Percentiles rank a stretch among this genome's conserved stretches.
phyloP scores from a whole-genome alignment of 2,329 filamentous ascomycete species.

The Cordyceps cateniannulata region DNA sequence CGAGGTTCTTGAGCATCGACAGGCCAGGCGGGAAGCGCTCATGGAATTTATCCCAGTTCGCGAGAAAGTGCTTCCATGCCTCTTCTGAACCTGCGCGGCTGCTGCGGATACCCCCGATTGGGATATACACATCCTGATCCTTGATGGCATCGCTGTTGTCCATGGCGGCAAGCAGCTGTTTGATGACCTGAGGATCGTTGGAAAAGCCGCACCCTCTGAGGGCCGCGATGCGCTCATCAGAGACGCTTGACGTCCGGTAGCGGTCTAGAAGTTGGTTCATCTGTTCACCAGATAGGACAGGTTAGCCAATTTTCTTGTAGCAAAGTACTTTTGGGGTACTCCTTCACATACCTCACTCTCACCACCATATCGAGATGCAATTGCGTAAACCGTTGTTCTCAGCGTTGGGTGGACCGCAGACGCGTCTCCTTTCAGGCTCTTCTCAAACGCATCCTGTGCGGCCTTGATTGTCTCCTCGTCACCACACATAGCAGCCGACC shows the following conservation, averaged over 20 bases:
- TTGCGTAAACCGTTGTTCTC: conserved; percentile 76
- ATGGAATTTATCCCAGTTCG: conserved; percentile 68
- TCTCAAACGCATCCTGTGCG: conserved; percentile 82
- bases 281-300: conserved; percentile 37
- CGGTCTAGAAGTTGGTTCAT: conserved; percentile 67
- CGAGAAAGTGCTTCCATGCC: conserved; percentile 75
- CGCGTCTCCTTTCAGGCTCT: conserved; percentile 72
- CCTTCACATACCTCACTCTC: conserved; percentile 58
- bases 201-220: conserved; percentile 76
- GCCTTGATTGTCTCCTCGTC: conserved; percentile 73
- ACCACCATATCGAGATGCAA: conserved; percentile 77
- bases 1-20: conserved; percentile 78
- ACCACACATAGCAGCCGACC: conserved; percentile 70
- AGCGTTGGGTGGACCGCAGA: conserved; percentile 88
- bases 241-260: conserved; percentile 41
- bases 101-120: conserved; percentile 68
- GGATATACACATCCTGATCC: conserved; percentile 91
- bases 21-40: conserved; percentile 78
- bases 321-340: no score
- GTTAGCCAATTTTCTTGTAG: background rate
- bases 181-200: conserved; percentile 69
- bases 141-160: conserved; percentile 72
- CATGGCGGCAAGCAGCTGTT: conserved; percentile 70
- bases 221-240: conserved; percentile 85
- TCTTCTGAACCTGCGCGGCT: conserved; percentile 73